Evolutionary conservation across 805 yeast species (phyloP), one percentile per base, ranked within the genome.

Genomic region (Yarrowia sp.): DNA sequence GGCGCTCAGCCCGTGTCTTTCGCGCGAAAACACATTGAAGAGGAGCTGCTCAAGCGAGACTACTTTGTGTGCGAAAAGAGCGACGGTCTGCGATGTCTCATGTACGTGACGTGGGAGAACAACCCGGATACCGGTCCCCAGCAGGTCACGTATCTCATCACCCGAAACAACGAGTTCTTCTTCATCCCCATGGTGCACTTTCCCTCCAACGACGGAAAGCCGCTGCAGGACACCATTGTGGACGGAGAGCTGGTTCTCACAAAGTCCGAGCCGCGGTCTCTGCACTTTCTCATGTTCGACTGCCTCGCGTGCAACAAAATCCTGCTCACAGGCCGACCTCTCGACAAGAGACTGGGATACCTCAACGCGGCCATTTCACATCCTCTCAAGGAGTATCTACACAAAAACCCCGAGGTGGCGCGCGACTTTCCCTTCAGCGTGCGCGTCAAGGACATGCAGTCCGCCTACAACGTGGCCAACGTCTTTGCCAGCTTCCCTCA

Each of bases 1-100:
- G 97, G 99, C 0, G 86, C 97, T 1, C 99, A 96, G 74, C 99
- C 99, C 0, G 89, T 93, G 2, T 89, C 97, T 24, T 92, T 94
- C 71, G 85, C 88, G 42, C 79, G 90, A 62, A 76, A 80, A 32
- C 97, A 93, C 74, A 77, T 94, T 22, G 72, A 72, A 3, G 82
- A 83, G 49, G 82, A 84, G 32, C 76, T 94, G 51, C 71, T 80
- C 70, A 74, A 79, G 3, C 84, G 85, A 63, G 98, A 96, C 67
- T 94, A 92, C 71, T 86, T 85, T 67, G 99, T 94, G 0, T 96
- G 99, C 76, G 99, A 94, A 70, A 94, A 94, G 72, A 84, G 94
- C 0, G 99, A 94, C 74, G 99, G 99, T 0, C 76, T 93, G 53
- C 78, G 99, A 60, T 90, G 96, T 63, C 76, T 94, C 61, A 78